These are phyloP conservation scores for Cystofilobasidium ferigula DNA, from an alignment of 768 basidiomycete genomes.

Conservation along the genomic window DNA sequence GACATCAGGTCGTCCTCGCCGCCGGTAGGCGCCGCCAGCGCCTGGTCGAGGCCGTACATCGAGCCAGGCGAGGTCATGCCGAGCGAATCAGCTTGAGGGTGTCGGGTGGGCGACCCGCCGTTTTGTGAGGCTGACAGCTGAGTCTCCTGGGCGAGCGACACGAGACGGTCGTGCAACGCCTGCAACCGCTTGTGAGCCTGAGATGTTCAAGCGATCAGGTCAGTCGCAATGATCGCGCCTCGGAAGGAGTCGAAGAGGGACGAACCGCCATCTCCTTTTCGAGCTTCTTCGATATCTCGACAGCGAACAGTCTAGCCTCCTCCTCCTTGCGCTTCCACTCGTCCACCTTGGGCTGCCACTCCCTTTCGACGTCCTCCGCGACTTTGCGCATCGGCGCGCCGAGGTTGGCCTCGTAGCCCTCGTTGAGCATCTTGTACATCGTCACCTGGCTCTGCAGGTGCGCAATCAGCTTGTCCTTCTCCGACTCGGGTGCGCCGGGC, in stretches of 20 bases:
- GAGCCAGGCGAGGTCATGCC: background rate
- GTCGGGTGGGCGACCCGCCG: background rate
- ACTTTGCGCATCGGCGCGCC: slow-evolving; percentile 24
- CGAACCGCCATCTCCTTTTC: slow-evolving; percentile 22
- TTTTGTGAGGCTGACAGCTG: slow-evolving; percentile 7
- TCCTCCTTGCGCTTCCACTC: slow-evolving; percentile 19
- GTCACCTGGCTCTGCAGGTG: slow-evolving; percentile 13
- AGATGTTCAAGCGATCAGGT: background rate
- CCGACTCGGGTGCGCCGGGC: slow-evolving; percentile 53
- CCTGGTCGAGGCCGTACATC: slow-evolving; percentile 1
- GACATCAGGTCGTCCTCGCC: background rate
- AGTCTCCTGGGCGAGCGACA: background rate
- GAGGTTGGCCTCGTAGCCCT: slow-evolving; percentile 22
- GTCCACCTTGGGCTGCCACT: slow-evolving; percentile 17
- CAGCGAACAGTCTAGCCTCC: slow-evolving; percentile 15
- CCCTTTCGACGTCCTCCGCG: slow-evolving; percentile 23
- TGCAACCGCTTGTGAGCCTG: slow-evolving; percentile 10
- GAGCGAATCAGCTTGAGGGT: background rate
- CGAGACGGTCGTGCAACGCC: background rate
- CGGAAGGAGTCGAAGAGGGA: background rate
- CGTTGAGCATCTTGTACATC: slow-evolving; percentile 18
- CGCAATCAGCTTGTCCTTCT: slow-evolving; percentile 51
- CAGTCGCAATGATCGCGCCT: background rate
- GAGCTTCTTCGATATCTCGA: slow-evolving; percentile 19
- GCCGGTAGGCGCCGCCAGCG: background rate